A percentile compares a stretch with the other conserved stretches of the same genome.
Evolutionary conservation across 352 stramenopile genomes (phyloP).

Genomic region (Globisporangium solare): DNA sequence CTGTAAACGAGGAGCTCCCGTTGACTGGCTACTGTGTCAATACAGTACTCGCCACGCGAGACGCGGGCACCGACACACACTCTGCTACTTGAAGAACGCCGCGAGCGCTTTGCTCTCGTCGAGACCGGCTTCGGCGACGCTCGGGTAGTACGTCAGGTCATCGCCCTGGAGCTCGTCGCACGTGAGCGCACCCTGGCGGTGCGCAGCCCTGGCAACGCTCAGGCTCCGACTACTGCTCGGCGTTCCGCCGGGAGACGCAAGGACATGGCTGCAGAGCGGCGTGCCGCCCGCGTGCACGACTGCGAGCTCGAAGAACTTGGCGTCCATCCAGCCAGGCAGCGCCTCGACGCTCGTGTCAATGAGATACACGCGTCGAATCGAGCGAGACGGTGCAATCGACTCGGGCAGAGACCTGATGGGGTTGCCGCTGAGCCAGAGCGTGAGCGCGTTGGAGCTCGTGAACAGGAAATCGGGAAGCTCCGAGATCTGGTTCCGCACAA

Average conservation of each 20-base stretch:
- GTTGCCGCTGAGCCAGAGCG: constrained; percentile 16
- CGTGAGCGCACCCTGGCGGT: constrained; percentile 1
- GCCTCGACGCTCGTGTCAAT: constrained; percentile 3
- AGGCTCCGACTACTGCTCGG: not conserved
- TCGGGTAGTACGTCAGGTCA: constrained; percentile 16
- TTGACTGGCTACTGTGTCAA: no score
- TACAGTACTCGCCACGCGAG: no score
- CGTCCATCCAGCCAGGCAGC: constrained; percentile 12
- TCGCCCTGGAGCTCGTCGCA: constrained; percentile 6
- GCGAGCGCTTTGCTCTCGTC: not conserved
- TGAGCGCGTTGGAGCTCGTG: constrained; percentile 9
- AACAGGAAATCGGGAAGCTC: constrained; percentile 10
- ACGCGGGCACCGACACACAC: no score
- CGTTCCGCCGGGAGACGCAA: not conserved
- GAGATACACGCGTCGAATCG: constrained; percentile 8
- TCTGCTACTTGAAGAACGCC: no score
- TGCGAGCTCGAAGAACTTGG: constrained; percentile 5
- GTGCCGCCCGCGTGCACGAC: constrained; percentile 2
- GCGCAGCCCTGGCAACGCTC: no score
- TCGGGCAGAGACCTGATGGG: constrained; percentile 19
- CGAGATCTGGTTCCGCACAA: constrained; percentile 19
- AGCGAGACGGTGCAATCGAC: constrained; percentile 8
- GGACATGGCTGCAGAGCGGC: constrained; percentile 9
- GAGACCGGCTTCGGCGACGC: constrained; percentile 4
- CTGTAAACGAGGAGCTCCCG: no score